phyloP scores from a whole-genome alignment of 805 yeast genomes.

The Lachancea quebecensis region DNA sequence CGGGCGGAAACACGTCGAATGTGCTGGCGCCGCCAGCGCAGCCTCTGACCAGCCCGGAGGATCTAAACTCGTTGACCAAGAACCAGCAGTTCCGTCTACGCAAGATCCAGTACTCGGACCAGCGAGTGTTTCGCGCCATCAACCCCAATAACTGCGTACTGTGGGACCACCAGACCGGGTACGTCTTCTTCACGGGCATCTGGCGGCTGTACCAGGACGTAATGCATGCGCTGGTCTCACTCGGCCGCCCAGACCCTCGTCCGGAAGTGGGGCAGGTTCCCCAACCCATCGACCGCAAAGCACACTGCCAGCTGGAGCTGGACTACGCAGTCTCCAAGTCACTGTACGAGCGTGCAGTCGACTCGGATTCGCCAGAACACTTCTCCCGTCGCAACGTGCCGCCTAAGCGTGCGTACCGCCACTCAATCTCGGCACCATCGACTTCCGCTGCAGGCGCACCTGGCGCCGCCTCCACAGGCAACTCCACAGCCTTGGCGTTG shows the following conservation, averaged over 20 bases:
- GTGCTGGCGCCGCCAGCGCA: conserved; percentile 2
- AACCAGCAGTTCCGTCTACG: conserved; percentile 29
- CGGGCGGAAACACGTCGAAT: neutral
- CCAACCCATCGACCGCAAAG: conserved; percentile 4
- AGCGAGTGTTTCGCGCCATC: conserved; percentile 15
- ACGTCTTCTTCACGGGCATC: conserved; percentile 79
- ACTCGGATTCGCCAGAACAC: conserved; percentile 1
- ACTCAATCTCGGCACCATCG: neutral
- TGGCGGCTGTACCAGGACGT: conserved; percentile 54
- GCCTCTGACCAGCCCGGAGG: conserved; percentile 4
- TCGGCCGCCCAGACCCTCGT: conserved; percentile 7
- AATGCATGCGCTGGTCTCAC: conserved; percentile 23
- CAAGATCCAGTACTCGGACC: conserved; percentile 16
- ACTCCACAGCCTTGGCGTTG: conserved; percentile 6
- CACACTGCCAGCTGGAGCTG: conserved; percentile 10
- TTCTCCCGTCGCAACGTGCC: conserved; percentile 3
- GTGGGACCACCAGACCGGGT: conserved; percentile 82
- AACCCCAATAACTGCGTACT: conserved; percentile 58
- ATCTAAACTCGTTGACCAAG: conserved; percentile 18
- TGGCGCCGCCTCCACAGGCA: neutral
- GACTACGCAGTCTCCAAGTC: conserved; percentile 8
- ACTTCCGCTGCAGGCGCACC: neutral
- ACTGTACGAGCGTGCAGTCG: conserved; percentile 8
- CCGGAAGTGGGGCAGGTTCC: no score
- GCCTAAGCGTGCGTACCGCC: conserved; percentile 2